Evolutionary conservation across 2,329 filamentous ascomycete species (phyloP).

Genomic region (Knufia fluminis): DNA sequence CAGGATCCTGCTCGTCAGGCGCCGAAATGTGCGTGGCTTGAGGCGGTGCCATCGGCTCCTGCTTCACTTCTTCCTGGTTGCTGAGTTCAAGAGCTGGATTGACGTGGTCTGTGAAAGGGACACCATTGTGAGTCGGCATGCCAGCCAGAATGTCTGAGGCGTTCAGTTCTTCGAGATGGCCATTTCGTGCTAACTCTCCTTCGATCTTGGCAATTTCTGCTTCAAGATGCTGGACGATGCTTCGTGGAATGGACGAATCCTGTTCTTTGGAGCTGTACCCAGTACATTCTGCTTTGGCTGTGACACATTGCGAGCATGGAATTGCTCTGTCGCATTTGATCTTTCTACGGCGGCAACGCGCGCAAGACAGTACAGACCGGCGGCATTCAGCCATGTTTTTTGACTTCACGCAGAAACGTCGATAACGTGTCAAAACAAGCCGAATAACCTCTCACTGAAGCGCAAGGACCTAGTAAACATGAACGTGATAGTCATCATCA

Average conservation of each 20-base stretch:
- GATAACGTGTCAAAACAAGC: too few relatives aligned
- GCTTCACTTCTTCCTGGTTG: constrained; percentile 11
- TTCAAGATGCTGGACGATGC: constrained; percentile 29
- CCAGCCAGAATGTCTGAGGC: constrained; percentile 23
- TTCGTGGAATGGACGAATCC: constrained; percentile 25
- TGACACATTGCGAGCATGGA: constrained; percentile 26
- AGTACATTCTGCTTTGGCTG: constrained; percentile 24
- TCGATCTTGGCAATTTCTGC: constrained; percentile 29
- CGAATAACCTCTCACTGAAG: too few relatives aligned
- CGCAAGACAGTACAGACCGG: constrained; percentile 24
- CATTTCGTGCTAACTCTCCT: constrained; percentile 25
- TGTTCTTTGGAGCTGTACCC: constrained; percentile 25
- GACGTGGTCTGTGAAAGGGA: constrained; percentile 15
- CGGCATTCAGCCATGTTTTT: constrained; percentile 23
- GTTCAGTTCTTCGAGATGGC: constrained; percentile 22
- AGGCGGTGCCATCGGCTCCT: background rate
- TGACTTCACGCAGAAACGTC: background rate
- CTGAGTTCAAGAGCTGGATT: constrained; percentile 16
- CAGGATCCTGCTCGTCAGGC: constrained; percentile 14
- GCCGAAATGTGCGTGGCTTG: constrained; percentile 6
- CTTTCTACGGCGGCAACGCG: constrained; percentile 23
- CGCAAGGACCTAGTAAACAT: background rate
- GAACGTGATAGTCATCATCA: background rate
- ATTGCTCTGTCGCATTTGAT: constrained; percentile 25
- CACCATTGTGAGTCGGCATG: constrained; percentile 22